These are phyloP conservation scores for Colletotrichum navitas DNA, from an alignment of 2,329 filamentous ascomycete species.

Conservation along the genomic window DNA sequence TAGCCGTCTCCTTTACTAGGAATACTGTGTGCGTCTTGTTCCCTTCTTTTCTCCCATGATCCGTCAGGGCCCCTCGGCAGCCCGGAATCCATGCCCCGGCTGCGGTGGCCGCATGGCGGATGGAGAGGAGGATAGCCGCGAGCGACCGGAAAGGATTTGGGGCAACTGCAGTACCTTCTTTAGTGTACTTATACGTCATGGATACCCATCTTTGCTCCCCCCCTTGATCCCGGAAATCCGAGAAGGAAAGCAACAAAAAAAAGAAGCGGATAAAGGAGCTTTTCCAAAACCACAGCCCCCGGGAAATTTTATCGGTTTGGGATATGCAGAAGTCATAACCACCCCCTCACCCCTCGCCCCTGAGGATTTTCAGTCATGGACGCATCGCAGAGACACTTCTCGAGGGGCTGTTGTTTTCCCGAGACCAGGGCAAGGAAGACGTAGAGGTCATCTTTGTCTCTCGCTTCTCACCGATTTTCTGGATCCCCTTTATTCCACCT, in stretches of 20 bases:
- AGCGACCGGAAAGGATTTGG: conserved; percentile 9
- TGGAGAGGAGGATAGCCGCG: conserved; percentile 1
- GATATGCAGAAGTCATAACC: conserved; percentile 24
- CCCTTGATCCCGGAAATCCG: conserved; percentile 3
- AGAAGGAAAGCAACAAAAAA: conserved; percentile 7
- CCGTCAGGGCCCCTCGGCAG: conserved; percentile 23
- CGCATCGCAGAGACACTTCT: background rate
- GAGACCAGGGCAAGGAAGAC: background rate
- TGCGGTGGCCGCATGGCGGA: conserved; percentile 19
- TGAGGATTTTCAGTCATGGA: background rate
- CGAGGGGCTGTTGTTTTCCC: background rate
- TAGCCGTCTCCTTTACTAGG: background rate
- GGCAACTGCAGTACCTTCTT: conserved; percentile 4
- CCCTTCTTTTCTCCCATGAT: background rate
- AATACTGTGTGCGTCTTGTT: background rate
- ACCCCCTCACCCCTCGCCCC: background rate
- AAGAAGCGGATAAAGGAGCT: conserved; percentile 20
- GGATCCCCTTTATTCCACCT: conserved; percentile 1
- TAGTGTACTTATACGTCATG: conserved; percentile 5
- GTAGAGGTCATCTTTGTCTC: background rate
- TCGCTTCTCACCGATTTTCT: conserved; percentile 11
- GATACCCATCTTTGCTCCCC: background rate
- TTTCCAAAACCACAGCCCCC: conserved; percentile 38
- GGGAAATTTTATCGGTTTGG: conserved; percentile 41
- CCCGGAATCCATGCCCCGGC: conserved; percentile 34